Evolutionary conservation across 2,329 filamentous ascomycete species (phyloP), one percentile per base, ranked within the genome.

Genomic region (Paracoccidioides lutzii): DNA sequence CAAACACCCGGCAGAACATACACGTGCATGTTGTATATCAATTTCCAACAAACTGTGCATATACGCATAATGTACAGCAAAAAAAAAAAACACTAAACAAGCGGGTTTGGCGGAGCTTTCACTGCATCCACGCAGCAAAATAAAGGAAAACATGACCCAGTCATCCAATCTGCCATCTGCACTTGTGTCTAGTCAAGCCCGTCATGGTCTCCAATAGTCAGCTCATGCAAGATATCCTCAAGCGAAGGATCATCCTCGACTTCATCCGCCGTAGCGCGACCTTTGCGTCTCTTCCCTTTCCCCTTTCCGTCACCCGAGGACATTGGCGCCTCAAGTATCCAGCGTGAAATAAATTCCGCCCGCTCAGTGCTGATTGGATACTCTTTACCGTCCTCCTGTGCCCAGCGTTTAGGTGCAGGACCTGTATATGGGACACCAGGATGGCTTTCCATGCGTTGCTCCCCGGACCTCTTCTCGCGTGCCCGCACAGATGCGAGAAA

Each of bases 321-420:
- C n/a, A 59, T 32, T 22, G 80, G 81, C 0, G 80, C 81, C 57
- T 84, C 77, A 51, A 72, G 71, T 28, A 91, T 79, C 87, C 88
- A 93, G 44, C 80, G 72, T 0, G 82, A 79, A 57, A 91, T 81
- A 15, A 80, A 79, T 50, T 81, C 77, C 0, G 87, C 86, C 28
- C 87, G 78, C 59, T 87, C 83, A 1, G 85, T 87, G 15, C 79
- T 76, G 59, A 88, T 82, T 2, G 81, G 81, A 66, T 86, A 87
- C 60, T 88, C 84, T 63, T 81, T 81, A 0, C 78, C 80, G 58
- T 84, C 81, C 53, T 85, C 83, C 55, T 81, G 76, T 4, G 80
- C 78, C 81, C 81, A 85, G 7, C 81, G 72, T 62, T 82, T 83
- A 32, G 54, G 53, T n/a, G 55, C 38, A 3, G 52, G 42, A 46